Evolutionary conservation across 345 rosid species (phyloP).

Genomic region (Abelmoschus esculentus): DNA sequence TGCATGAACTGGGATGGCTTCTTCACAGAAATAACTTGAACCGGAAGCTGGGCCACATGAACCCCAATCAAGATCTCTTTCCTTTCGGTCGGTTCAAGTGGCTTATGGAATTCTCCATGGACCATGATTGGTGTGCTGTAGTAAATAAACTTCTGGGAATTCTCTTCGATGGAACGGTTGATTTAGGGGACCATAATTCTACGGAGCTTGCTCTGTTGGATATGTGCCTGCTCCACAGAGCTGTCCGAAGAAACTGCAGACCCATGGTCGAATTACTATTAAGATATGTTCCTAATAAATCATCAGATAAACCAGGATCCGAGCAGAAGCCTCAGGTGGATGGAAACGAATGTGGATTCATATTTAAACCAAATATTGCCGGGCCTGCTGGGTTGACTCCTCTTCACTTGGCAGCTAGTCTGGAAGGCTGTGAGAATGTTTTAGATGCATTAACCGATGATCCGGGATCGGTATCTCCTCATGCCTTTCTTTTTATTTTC

Average conservation of each 20-base stretch:
- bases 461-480: slow-evolving; percentile 45
- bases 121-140: slow-evolving; percentile 70
- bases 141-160: slow-evolving; percentile 49
- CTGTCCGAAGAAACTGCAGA: slow-evolving; percentile 47
- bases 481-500: not conserved
- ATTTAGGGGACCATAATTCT: slow-evolving; percentile 34
- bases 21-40: slow-evolving; percentile 44
- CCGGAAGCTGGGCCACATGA: slow-evolving; percentile 30
- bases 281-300: slow-evolving; percentile 30
- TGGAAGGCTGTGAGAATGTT: slow-evolving; percentile 44
- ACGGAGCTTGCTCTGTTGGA: slow-evolving; percentile 36
- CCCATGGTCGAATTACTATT: slow-evolving; percentile 51
- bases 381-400: slow-evolving; percentile 72
- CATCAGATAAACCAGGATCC: slow-evolving; percentile 21
- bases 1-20: slow-evolving; percentile 77
- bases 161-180: slow-evolving; percentile 36
- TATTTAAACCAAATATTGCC: slow-evolving; percentile 31
- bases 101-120: slow-evolving; percentile 64
- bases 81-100: slow-evolving; percentile 46
- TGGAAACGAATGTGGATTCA: slow-evolving; percentile 10
- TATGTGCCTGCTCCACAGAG: slow-evolving; percentile 54
- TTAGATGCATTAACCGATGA: slow-evolving; percentile 61
- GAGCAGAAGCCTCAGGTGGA: slow-evolving; percentile 15
- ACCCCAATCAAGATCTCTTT: slow-evolving; percentile 31
- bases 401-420: slow-evolving; percentile 62